Evolutionary conservation across 108 stramenopile species (phyloP), one percentile per base, ranked within the genome.

Genomic region (Skeletonema menzelii): DNA sequence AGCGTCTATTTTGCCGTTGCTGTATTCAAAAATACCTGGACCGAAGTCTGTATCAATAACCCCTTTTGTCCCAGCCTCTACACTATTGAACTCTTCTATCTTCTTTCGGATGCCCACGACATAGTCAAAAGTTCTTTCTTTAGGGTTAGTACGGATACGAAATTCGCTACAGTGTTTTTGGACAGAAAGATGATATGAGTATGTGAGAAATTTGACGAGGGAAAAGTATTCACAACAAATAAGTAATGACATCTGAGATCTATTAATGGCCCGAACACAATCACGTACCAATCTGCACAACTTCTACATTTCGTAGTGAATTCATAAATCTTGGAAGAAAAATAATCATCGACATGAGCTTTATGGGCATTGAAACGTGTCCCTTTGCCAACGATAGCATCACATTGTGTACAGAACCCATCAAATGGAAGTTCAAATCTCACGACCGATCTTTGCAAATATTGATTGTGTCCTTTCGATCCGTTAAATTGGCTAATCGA

Each of bases 321-420:
- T 74, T 97, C 91, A 67, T 84, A 95, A 42, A 99, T 96, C 62
- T 82, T 87, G 5, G 95, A 89, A 13, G 93, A 86, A 65, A 92
- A 92, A 75, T 97, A 97, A 27, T 79, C 70, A 14, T 82, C 96
- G 19, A 92, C 89, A 24, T 90, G 73, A 4, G 75, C 82, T 67
- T 99, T 99, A 65, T 91, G 84, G 7, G 98, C 97, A 76, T 99
- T 98, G 85, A 95, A 99, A 5, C 98, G 85, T 13, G 93, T 96
- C 26, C 95, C 95, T 73, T 92, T 84, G 2, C 87, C 87, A 26
- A 97, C 88, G 44, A 82, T 86, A 14, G 69, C 38, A 8, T 74
- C 28, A 72, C 98, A 99, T 8, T 68, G 49, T 7, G 77, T 61
- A 81, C 98, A 99, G 75, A 96, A 84, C 2, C 90, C 92, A 76